These are phyloP conservation scores for Zychaea mexicana DNA, from an alignment of 371 early-diverging fungal species.

Conservation along the genomic window DNA sequence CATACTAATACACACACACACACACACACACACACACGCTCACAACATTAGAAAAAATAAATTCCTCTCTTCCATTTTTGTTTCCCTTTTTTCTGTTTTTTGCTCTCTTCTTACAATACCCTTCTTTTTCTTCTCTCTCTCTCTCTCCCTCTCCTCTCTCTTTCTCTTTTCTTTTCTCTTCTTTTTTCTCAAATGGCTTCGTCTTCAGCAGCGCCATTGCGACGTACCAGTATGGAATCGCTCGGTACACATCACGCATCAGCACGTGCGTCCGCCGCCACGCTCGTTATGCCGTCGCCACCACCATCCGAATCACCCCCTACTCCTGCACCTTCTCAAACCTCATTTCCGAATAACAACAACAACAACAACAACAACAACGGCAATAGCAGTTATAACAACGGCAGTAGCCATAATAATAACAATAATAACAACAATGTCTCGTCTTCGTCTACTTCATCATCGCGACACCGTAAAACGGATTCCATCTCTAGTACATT, in stretches of 20 bases:
- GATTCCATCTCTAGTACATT: background rate
- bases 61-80: too few species aligned
- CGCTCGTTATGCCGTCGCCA: constrained; percentile 15
- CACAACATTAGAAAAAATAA: too few species aligned
- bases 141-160: background rate
- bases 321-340: constrained; percentile 2
- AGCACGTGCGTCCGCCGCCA: constrained; percentile 20
- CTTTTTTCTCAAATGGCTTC: background rate
- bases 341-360: background rate
- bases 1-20: background rate
- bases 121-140: background rate
- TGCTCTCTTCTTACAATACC: background rate
- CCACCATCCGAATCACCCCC: background rate
- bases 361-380: background rate
- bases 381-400: background rate
- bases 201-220: background rate
- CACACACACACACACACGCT: background rate
- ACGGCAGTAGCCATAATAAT: too few species aligned
- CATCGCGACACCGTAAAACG: constrained; percentile 2
- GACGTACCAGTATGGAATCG: background rate
- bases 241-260: background rate
- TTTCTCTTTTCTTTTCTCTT: background rate
- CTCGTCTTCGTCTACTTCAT: background rate
- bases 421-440: background rate
- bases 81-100: too few species aligned